phyloP scores from a whole-genome alignment of 202 grass and related monocot genomes.

The Panicum hallii region DNA sequence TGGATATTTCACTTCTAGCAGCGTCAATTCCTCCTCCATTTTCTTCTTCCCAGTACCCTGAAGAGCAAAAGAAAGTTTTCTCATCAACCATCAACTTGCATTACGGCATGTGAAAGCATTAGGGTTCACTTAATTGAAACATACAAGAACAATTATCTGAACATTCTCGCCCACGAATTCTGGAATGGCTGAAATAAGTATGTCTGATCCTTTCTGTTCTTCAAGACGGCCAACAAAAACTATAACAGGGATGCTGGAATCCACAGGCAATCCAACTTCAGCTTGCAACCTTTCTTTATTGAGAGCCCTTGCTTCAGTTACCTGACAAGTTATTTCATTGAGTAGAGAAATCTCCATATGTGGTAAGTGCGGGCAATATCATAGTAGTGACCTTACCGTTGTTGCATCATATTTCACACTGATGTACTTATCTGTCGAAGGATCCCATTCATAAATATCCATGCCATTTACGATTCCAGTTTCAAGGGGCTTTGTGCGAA shows the following conservation, averaged over 20 bases:
- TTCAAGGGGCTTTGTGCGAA: conserved; percentile 58
- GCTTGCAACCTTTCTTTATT: conserved; percentile 90
- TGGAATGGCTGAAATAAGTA: conserved; percentile 79
- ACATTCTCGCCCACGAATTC: conserved; percentile 75
- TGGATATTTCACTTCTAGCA: conserved; percentile 68
- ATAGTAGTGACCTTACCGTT: conserved; percentile 55
- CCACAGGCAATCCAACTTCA: conserved; percentile 78
- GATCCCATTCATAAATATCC: conserved; percentile 90
- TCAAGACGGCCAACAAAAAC: conserved; percentile 86
- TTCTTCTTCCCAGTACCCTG: conserved; percentile 91
- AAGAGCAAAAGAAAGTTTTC: not conserved
- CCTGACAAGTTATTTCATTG: conserved; percentile 56
- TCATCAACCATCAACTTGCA: conserved; percentile 1
- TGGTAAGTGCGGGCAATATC: not conserved
- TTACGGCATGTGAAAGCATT: not conserved
- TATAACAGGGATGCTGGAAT: conserved; percentile 66
- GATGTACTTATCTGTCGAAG: conserved; percentile 68
- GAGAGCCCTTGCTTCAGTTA: conserved; percentile 73
- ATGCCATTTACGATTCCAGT: conserved; percentile 86
- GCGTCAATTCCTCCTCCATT: conserved; percentile 63
- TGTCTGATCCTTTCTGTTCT: conserved; percentile 91
- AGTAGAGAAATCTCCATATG: conserved; percentile 33
- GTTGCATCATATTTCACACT: conserved; percentile 69
- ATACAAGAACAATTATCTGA: conserved; percentile 90
- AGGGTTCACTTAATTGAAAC: conserved; percentile 39